These are phyloP conservation scores for Amoebophrya sp. DNA, from an alignment of 169 alveolate genomes.

Conservation along the genomic window DNA sequence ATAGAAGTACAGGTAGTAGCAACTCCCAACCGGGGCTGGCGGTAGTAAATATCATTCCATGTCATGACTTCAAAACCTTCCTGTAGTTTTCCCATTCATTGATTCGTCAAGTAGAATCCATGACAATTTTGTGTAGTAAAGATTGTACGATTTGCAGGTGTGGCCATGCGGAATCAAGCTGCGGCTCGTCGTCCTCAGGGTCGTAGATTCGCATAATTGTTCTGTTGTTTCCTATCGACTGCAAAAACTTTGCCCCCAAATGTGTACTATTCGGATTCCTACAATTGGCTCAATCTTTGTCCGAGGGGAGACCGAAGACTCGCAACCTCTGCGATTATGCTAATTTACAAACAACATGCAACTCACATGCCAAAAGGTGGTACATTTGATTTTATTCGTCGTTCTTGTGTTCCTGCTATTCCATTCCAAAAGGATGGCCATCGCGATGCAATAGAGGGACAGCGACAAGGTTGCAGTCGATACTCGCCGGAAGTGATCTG, in stretches of 20 bases:
- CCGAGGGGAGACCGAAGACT: slow-evolving; percentile 31
- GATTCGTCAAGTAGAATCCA: too few relatives aligned
- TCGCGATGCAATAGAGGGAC: too few relatives aligned
- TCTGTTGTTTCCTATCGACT: slow-evolving; percentile 25
- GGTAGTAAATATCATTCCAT: too few relatives aligned
- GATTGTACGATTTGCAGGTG: slow-evolving; percentile 60
- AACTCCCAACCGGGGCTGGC: too few relatives aligned
- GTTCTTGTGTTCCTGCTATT: slow-evolving; percentile 23
- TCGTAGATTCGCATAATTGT: slow-evolving; percentile 48
- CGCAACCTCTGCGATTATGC: neutral
- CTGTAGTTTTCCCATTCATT: too few relatives aligned
- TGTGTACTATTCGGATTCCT: too few relatives aligned
- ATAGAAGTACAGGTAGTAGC: too few relatives aligned
- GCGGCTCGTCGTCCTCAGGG: slow-evolving; percentile 75
- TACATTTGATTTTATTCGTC: neutral
- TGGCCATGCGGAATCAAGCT: slow-evolving; percentile 69
- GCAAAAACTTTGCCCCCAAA: neutral
- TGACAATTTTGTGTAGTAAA: neutral
- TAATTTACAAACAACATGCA: neutral
- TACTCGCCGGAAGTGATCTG: slow-evolving; percentile 56
- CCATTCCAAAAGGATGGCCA: too few relatives aligned
- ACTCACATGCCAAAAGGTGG: neutral
- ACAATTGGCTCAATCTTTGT: slow-evolving; percentile 28
- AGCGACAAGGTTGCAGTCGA: too few relatives aligned
- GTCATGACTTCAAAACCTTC: too few relatives aligned